Conservation (phyloP, 1,284 basidiomycete species). For the Porogramme epimiltina region DNA sequence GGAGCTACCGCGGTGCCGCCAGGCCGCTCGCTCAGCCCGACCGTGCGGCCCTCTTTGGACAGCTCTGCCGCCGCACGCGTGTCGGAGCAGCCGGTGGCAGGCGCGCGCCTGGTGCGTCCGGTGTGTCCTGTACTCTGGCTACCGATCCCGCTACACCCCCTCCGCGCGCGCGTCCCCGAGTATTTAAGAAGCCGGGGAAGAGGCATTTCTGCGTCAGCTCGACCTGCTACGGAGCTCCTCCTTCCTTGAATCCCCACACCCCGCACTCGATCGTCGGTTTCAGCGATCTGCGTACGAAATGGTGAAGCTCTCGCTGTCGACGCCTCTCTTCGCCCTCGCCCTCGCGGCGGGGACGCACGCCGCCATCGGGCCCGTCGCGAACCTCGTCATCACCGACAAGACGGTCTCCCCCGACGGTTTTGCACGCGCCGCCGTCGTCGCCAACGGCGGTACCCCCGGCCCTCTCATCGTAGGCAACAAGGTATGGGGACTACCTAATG, state of each 20-base stretch:
- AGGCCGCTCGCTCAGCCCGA: too few species aligned
- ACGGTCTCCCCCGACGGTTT: slow-evolving; percentile 27
- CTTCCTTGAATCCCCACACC: neutral
- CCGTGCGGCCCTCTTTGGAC: too few species aligned
- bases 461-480: slow-evolving; percentile 29
- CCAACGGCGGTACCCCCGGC: slow-evolving; percentile 28
- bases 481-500: too few species aligned
- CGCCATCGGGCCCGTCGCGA: slow-evolving; percentile 19
- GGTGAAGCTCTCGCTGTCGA: neutral
- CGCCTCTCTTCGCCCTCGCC: slow-evolving; percentile 2
- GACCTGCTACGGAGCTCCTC: neutral
- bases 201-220: neutral
- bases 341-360: slow-evolving; percentile 4
- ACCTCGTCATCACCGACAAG: slow-evolving; percentile 23
- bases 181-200: slow-evolving; percentile 2
- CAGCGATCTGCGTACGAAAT: neutral
- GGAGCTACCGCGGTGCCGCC: too few species aligned
- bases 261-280: neutral
- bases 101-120: too few species aligned
- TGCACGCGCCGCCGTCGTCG: slow-evolving; percentile 25
- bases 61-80: too few species aligned
- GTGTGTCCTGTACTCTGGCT: too few species aligned
- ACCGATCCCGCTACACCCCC: too few species aligned
- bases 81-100: too few species aligned
- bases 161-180: too few species aligned